Conservation (phyloP, 2,329 filamentous ascomycete species). For the Aureobasidium melanogenum region DNA sequence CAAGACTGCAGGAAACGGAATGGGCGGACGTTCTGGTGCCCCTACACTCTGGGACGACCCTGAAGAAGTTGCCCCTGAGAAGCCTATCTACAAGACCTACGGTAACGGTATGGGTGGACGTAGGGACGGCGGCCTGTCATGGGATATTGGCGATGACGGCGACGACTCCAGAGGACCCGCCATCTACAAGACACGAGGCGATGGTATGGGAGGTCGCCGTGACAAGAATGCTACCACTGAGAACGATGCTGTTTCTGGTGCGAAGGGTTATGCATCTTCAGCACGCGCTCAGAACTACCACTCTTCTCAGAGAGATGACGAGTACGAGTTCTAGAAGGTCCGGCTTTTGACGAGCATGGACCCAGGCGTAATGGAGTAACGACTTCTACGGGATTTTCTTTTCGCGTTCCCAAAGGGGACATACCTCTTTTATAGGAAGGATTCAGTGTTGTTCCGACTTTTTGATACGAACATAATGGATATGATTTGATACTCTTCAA, state of each 20-base stretch:
- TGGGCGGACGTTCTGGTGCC: conserved; percentile 52
- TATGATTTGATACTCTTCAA: neutral
- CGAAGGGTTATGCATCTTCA: neutral
- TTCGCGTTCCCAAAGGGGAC: neutral
- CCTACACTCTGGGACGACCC: conserved; percentile 46
- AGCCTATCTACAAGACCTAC: conserved; percentile 28
- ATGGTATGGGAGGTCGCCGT: conserved; percentile 48
- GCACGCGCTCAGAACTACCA: conserved; percentile 1
- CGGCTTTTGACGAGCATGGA: neutral
- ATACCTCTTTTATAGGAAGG: neutral
- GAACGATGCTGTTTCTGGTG: neutral
- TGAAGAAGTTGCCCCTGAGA: neutral
- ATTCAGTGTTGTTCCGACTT: neutral
- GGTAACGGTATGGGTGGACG: conserved; percentile 51
- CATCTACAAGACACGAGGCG: conserved; percentile 29
- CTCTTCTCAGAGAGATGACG: conserved; percentile 19
- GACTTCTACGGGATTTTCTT: neutral
- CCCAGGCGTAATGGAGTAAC: neutral
- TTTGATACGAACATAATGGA: conserved; percentile 1
- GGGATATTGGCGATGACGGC: conserved; percentile 13
- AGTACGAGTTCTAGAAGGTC: conserved; percentile 4
- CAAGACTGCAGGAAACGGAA: conserved; percentile 41
- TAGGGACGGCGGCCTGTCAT: conserved; percentile 3
- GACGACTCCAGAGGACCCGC: conserved; percentile 19
- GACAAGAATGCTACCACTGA: conserved; percentile 9